Conservation (phyloP, 2,329 filamentous ascomycete genomes). For the Trichophyton schoenleinii region DNA sequence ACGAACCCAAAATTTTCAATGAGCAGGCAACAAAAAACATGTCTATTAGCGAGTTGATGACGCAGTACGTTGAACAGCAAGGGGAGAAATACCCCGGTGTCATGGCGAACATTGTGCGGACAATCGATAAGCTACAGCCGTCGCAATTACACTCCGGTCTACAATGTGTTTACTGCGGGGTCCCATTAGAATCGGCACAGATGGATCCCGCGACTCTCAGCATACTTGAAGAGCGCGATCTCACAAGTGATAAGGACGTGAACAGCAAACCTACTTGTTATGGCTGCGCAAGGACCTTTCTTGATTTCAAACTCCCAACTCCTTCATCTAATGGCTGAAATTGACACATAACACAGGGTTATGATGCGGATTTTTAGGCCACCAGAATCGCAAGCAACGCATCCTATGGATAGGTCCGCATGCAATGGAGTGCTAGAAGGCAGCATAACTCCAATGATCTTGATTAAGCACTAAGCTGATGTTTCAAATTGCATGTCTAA, state of each 20-base stretch:
- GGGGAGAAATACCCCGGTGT: conserved; percentile 80
- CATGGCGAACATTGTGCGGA: conserved; percentile 89
- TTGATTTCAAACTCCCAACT: conserved; percentile 6
- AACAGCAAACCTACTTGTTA: conserved; percentile 24
- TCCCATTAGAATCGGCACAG: conserved; percentile 50
- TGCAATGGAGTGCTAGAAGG: not conserved
- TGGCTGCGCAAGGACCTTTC: conserved; percentile 28
- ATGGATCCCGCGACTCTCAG: conserved; percentile 45
- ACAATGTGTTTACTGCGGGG: conserved; percentile 55
- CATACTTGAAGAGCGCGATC: not conserved
- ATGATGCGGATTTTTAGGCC: not conserved
- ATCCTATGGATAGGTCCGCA: not conserved
- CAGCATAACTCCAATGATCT: not conserved
- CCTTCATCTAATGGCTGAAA: not conserved
- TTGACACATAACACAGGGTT: not conserved
- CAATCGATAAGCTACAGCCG: conserved; percentile 63
- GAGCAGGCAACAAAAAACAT: conserved; percentile 41
- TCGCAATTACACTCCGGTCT: conserved; percentile 22
- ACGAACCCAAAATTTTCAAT: conserved; percentile 24
- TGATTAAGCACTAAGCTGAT: not conserved
- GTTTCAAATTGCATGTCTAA: not conserved
- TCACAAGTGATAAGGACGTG: conserved; percentile 35
- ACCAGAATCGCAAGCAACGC: not conserved
- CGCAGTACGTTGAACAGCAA: conserved; percentile 74
- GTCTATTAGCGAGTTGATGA: conserved; percentile 85